These are phyloP conservation scores for Populus tomentosa DNA, from an alignment of 441 rosid species.

Conservation along the genomic window DNA sequence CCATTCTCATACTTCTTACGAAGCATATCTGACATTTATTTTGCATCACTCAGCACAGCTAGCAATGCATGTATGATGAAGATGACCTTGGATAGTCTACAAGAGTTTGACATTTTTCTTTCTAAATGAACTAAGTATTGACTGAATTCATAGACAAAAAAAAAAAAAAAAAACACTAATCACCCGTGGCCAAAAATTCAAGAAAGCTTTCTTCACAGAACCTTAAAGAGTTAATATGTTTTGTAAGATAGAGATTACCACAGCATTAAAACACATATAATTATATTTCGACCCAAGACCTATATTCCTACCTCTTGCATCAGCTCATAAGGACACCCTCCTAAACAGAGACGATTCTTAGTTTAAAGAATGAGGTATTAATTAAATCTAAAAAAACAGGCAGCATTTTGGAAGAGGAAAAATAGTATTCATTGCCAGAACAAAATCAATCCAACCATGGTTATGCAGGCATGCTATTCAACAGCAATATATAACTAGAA, in stretches of 20 bases:
- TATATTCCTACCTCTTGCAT: not conserved
- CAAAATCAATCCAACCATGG: too few relatives aligned
- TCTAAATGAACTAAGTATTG: not conserved
- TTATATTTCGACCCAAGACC: not conserved
- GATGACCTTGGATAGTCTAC: not conserved
- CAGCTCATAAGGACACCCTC: not conserved
- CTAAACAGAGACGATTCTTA: not conserved
- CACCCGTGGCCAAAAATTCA: not conserved
- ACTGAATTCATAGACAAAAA: not conserved
- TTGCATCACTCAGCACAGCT: not conserved
- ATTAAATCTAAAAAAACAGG: not conserved
- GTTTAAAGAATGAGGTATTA: not conserved
- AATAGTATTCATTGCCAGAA: too few relatives aligned
- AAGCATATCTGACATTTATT: not conserved
- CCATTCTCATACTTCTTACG: not conserved
- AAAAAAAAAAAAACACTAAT: not conserved
- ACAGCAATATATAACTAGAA: too few relatives aligned
- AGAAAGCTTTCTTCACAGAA: not conserved
- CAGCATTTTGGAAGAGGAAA: too few relatives aligned
- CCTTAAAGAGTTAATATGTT: not conserved
- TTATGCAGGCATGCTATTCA: too few relatives aligned
- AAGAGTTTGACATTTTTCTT: not conserved
- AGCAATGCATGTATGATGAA: not conserved
- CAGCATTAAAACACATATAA: not conserved
- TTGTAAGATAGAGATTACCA: not conserved